Conservation (phyloP, 1,284 basidiomycete species). For the Cryptococcus hybrid region DNA sequence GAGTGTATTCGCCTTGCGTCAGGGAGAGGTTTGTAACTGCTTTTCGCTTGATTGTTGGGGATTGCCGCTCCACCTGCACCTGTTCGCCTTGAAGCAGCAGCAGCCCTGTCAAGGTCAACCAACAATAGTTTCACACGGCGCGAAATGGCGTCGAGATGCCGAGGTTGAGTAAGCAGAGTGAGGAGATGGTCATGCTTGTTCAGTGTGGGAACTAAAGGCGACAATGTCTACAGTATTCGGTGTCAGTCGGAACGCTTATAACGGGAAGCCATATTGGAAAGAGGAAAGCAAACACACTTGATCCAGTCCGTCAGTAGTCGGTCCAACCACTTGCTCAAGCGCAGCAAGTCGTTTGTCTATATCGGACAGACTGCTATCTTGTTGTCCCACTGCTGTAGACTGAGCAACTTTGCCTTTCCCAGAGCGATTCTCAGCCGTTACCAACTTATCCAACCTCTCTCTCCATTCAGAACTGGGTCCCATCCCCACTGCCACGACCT, state of each 20-base stretch:
- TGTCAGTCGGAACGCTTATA: slow-evolving; percentile 16
- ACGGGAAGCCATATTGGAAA: background rate
- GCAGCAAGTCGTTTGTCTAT: slow-evolving; percentile 76
- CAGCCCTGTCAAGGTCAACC: slow-evolving; percentile 85
- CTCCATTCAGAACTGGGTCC: too few relatives aligned
- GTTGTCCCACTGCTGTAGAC: background rate
- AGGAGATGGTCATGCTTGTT: slow-evolving; percentile 73
- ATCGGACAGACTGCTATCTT: slow-evolving; percentile 55
- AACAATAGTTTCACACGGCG: slow-evolving; percentile 88
- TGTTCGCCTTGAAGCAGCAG: slow-evolving; percentile 53
- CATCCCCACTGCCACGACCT: background rate
- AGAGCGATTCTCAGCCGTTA: background rate
- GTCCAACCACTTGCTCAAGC: slow-evolving; percentile 73
- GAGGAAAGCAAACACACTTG: slow-evolving; percentile 23
- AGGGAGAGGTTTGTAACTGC: slow-evolving; percentile 31
- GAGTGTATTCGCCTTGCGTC: slow-evolving; percentile 57
- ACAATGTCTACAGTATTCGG: slow-evolving; percentile 52
- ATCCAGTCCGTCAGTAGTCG: slow-evolving; percentile 22
- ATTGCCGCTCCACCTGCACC: slow-evolving; percentile 48
- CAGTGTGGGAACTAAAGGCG: slow-evolving; percentile 77
- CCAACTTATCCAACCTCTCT: slow-evolving; percentile 53
- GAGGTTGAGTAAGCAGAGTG: slow-evolving; percentile 85
- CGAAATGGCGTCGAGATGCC: slow-evolving; percentile 95
- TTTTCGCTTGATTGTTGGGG: slow-evolving; percentile 32
- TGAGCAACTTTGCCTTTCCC: background rate